A percentile compares a stretch with the other conserved stretches of the same genome.
These are phyloP conservation scores for Aspergillus phoenicis DNA, from an alignment of 2,329 filamentous ascomycete species.

Conservation along the genomic window DNA sequence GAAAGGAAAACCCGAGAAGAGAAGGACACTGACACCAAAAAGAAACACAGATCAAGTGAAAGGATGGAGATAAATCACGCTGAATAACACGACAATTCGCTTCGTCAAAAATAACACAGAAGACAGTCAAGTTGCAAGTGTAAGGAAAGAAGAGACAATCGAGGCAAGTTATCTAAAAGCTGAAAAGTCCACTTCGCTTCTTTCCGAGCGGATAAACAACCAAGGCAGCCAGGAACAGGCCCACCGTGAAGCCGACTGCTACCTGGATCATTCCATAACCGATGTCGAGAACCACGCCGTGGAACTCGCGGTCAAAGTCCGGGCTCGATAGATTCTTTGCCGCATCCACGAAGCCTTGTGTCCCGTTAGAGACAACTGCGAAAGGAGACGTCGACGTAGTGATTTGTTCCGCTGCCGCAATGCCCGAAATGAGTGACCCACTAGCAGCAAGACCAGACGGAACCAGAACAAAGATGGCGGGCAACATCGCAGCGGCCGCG, in stretches of 20 bases:
- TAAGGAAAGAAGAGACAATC: background rate
- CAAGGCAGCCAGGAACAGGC: conserved; percentile 51
- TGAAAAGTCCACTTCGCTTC: conserved; percentile 53
- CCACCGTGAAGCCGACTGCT: conserved; percentile 54
- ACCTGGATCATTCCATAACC: conserved; percentile 55
- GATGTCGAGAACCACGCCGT: conserved; percentile 46
- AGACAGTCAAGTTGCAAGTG: background rate
- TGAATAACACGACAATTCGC: background rate
- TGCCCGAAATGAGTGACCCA: conserved; percentile 61
- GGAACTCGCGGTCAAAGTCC: conserved; percentile 19
- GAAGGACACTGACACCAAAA: background rate
- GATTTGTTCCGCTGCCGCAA: conserved; percentile 61
- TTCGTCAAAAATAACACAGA: background rate
- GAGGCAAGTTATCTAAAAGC: conserved; percentile 36
- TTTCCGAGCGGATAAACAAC: conserved; percentile 54
- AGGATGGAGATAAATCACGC: background rate
- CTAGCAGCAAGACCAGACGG: conserved; percentile 63
- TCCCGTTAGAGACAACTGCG: conserved; percentile 50
- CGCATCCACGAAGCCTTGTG: conserved; percentile 34
- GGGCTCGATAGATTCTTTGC: conserved; percentile 28
- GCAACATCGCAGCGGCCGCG: conserved; percentile 82
- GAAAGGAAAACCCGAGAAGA: background rate
- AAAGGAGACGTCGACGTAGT: conserved; percentile 30
- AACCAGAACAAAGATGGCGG: conserved; percentile 78
- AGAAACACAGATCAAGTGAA: background rate